Evolutionary conservation across 768 basidiomycete genomes (phyloP).

Genomic region (Boletus insuetus): DNA sequence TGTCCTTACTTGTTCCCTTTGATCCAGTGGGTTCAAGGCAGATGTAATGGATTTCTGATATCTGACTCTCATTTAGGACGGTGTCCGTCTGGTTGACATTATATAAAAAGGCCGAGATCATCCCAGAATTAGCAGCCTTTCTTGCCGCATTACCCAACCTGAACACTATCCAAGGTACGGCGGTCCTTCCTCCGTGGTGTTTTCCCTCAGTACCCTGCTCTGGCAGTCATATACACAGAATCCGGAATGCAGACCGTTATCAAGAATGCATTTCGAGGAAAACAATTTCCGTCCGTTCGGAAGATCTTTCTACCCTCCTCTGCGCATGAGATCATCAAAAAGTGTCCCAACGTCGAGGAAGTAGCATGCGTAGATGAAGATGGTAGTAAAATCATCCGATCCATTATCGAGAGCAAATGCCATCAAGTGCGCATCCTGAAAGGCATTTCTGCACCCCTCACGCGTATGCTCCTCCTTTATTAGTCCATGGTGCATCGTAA

Average conservation of each 20-base stretch:
- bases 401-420: conserved; percentile 4
- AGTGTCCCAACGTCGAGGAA: conserved; percentile 10
- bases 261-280: conserved; percentile 3
- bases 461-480: background rate
- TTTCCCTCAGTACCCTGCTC: background rate
- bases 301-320: conserved; percentile 3
- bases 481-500: background rate
- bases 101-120: background rate
- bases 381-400: conserved; percentile 1
- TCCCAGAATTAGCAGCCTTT: conserved; percentile 6
- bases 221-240: conserved; percentile 3
- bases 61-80: background rate
- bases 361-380: conserved; percentile 4
- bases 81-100: no score
- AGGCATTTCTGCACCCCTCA: conserved; percentile 1
- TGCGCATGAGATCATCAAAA: conserved; percentile 8
- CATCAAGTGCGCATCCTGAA: conserved; percentile 1
- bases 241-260: background rate
- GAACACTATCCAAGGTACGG: conserved; percentile 4
- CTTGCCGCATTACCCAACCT: conserved; percentile 7
- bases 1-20: conserved; percentile 3
- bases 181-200: background rate
- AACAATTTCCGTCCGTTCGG: conserved; percentile 5
- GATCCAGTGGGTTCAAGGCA: conserved; percentile 2
- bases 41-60: no score